Conservation (phyloP, 2,329 filamentous ascomycete species). For the Colletotrichum sp. region DNA sequence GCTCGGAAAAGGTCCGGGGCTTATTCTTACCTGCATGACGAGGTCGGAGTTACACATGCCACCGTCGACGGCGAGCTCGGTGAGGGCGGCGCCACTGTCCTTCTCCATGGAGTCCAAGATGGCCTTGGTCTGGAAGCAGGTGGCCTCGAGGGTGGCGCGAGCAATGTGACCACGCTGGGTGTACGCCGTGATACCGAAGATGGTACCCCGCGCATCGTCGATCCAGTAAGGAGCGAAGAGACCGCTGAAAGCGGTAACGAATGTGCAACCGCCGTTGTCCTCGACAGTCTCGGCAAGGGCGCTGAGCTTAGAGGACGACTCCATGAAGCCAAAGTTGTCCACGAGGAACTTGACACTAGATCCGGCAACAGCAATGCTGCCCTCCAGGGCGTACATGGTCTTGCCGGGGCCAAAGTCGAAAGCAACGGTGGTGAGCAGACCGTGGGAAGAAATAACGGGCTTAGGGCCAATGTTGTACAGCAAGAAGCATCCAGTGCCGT, state of each 20-base stretch:
- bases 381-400: slow-evolving; percentile 77
- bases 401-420: slow-evolving; percentile 74
- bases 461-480: slow-evolving; percentile 83
- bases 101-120: slow-evolving; percentile 83
- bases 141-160: slow-evolving; percentile 79
- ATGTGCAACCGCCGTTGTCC: slow-evolving; percentile 77
- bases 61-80: slow-evolving; percentile 80
- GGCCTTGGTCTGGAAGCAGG: slow-evolving; percentile 83
- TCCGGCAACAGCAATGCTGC: slow-evolving; percentile 78
- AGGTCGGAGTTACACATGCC: slow-evolving; percentile 83
- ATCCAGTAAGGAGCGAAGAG: slow-evolving; percentile 88
- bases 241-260: slow-evolving; percentile 82
- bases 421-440: slow-evolving; percentile 77
- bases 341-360: slow-evolving; percentile 75
- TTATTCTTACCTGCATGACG: slow-evolving; percentile 66
- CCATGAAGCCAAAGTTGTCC: slow-evolving; percentile 62
- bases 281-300: slow-evolving; percentile 52
- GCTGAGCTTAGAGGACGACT: slow-evolving; percentile 48
- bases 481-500: slow-evolving; percentile 84
- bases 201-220: slow-evolving; percentile 80
- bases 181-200: slow-evolving; percentile 79
- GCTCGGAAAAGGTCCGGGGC: slow-evolving; percentile 8
- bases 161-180: slow-evolving; percentile 80
- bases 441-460: slow-evolving; percentile 79
- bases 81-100: slow-evolving; percentile 75